These are phyloP conservation scores for Komagataea norvegica DNA, from an alignment of 1,139 yeast genomes.

Conservation along the genomic window DNA sequence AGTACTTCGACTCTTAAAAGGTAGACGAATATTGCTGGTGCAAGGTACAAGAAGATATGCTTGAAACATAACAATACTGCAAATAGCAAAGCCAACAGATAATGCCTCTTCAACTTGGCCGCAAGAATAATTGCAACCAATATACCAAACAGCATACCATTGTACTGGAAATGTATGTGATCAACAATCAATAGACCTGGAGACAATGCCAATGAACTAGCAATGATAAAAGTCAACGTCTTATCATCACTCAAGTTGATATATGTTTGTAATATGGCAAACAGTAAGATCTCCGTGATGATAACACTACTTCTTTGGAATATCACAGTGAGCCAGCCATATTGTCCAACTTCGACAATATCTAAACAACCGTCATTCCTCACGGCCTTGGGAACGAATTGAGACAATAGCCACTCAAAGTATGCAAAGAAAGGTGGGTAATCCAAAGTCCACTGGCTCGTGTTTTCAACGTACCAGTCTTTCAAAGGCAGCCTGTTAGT, in stretches of 20 bases:
- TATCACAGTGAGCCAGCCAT: slow-evolving; percentile 72
- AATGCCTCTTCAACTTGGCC: slow-evolving; percentile 54
- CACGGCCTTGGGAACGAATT: slow-evolving; percentile 62
- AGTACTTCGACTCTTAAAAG: slow-evolving; percentile 62
- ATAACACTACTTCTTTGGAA: slow-evolving; percentile 84
- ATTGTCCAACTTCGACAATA: slow-evolving; percentile 58
- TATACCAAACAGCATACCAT: slow-evolving; percentile 88
- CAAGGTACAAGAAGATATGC: slow-evolving; percentile 87
- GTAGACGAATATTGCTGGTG: slow-evolving; percentile 89
- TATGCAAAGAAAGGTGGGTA: slow-evolving; percentile 98
- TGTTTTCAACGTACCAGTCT: slow-evolving; percentile 79
- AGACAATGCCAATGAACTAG: slow-evolving; percentile 76
- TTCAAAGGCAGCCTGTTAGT: slow-evolving; percentile 72
- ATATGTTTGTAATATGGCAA: slow-evolving; percentile 66
- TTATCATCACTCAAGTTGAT: slow-evolving; percentile 48
- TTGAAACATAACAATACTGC: slow-evolving; percentile 82
- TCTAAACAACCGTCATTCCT: slow-evolving; percentile 74
- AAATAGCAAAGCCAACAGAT: slow-evolving; percentile 70
- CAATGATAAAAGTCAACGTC: slow-evolving; percentile 60
- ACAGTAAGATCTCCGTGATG: slow-evolving; percentile 66
- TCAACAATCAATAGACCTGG: slow-evolving; percentile 89
- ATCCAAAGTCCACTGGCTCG: slow-evolving; percentile 93
- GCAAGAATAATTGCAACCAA: slow-evolving; percentile 68
- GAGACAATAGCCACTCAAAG: slow-evolving; percentile 78
- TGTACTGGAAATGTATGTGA: slow-evolving; percentile 92